Base-by-base conservation (phyloP, 176 grass and related monocot species). In the Rhynchospora pubera region DNA sequence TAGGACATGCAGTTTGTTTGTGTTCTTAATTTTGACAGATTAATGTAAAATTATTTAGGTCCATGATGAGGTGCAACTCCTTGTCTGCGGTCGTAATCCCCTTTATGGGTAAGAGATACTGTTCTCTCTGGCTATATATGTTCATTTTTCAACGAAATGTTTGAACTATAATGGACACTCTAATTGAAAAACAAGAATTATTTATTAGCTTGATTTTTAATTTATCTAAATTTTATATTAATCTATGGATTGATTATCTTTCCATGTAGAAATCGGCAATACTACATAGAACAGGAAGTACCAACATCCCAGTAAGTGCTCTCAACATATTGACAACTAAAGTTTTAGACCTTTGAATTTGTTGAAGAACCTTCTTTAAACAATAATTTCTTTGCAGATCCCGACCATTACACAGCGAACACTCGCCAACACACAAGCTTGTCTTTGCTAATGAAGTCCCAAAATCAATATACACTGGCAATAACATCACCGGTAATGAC, bases 51-150 rank as follows among this genome's bases (percentile, higher is more conserved):
- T 28, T 50, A 72, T 74, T 75, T 85, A 97, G 94, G 90, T 97
- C 64, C 95, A 85, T 75, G 92, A 97, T 72, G 97, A 99, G 77
- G 97, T 99, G 76, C 88, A 95, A 55, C 89, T 83, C 85, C 80
- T 90, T 88, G 84, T 99, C 80, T 64, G 56, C 13, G 59, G 79
- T 65, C 16, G 10, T 26, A 23, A 90, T 88, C 82, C 91, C 85
- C 11, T 86, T 91, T 86, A 87, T 87, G 45, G 91, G 88, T 84
- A 88, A 85, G 5, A 50, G 69, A 13, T 58, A 81, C 59, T 89
- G 84, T 89, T 91, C 86, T 79, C 71, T 23, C 67, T 83, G 64
- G 62, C 10, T 44, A 3, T n/a, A n/a, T n/a, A n/a, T 47, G 26
- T 28, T 28, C 26, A 28, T 28, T 67, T 80, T 73, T 62, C 3